phyloP scores from a whole-genome alignment of 495 filamentous ascomycete genomes.

The Xylaria bambusicola region DNA sequence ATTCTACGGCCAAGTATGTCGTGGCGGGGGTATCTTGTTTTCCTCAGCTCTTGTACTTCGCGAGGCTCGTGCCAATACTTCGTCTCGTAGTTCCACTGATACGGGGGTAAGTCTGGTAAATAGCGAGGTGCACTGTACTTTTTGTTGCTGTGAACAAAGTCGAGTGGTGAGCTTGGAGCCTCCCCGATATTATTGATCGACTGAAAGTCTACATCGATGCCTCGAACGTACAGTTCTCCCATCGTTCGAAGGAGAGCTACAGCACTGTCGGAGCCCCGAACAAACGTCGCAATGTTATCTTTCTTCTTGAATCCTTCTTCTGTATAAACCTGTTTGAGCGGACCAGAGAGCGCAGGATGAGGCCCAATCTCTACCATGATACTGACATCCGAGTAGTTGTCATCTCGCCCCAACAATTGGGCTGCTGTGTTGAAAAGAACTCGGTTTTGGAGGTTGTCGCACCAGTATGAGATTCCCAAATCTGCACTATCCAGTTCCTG shows the following conservation, averaged over 20 bases:
- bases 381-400: conserved; percentile 8
- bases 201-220: conserved; percentile 12
- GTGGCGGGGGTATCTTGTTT: conserved; percentile 35
- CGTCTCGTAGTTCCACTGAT: conserved; percentile 47
- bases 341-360: conserved; percentile 52
- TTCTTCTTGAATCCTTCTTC: conserved; percentile 32
- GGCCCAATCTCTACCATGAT: conserved; percentile 53
- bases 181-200: no score
- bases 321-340: conserved; percentile 44
- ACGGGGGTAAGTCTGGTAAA: conserved; percentile 34
- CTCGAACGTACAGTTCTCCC: conserved; percentile 37
- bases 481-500: conserved; percentile 1
- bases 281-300: conserved; percentile 38
- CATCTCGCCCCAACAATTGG: conserved; percentile 8
- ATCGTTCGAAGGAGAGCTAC: conserved; percentile 35
- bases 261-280: conserved; percentile 36
- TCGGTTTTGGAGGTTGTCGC: conserved; percentile 44
- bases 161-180: no score
- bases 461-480: conserved; percentile 39
- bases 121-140: conserved; percentile 43
- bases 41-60: conserved; percentile 17
- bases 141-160: background rate
- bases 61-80: conserved; percentile 45
- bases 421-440: conserved; percentile 47
- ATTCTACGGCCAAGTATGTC: conserved; percentile 46